Evolutionary conservation across 1,284 basidiomycete genomes (phyloP).

Genomic region (Ustilago crameri): DNA sequence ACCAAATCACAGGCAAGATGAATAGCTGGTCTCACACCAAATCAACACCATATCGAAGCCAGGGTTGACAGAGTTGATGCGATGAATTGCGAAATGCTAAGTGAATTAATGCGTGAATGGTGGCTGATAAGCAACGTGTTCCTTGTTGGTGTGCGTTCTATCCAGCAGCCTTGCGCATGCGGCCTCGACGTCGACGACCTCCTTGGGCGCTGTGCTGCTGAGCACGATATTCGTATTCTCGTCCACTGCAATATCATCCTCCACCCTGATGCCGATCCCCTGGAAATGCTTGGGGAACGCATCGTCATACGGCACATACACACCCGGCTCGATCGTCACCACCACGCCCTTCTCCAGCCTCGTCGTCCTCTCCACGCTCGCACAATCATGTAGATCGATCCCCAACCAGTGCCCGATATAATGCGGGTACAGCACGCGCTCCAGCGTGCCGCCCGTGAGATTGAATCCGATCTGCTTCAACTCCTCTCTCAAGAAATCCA

Average conservation of each 20-base stretch:
- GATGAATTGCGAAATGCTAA: too few species aligned
- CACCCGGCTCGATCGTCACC: slow-evolving; percentile 65
- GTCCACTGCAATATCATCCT: slow-evolving; percentile 65
- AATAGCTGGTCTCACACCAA: too few species aligned
- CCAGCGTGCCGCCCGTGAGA: slow-evolving; percentile 75
- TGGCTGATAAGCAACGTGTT: slow-evolving; percentile 4
- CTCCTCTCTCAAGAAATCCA: slow-evolving; percentile 78
- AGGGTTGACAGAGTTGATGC: too few species aligned
- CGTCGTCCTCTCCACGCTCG: slow-evolving; percentile 53
- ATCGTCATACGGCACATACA: slow-evolving; percentile 63
- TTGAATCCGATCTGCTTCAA: slow-evolving; percentile 82
- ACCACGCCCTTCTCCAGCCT: slow-evolving; percentile 57
- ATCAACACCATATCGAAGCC: too few species aligned
- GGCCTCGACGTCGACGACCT: slow-evolving; percentile 65
- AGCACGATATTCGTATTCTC: slow-evolving; percentile 53
- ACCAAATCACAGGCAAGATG: too few species aligned
- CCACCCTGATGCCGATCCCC: slow-evolving; percentile 65
- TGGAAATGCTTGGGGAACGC: slow-evolving; percentile 59
- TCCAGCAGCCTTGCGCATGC: slow-evolving; percentile 41
- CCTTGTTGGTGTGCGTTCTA: neutral
- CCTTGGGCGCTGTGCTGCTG: slow-evolving; percentile 58
- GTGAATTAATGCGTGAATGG: neutral
- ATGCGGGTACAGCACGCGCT: slow-evolving; percentile 84
- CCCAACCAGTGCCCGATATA: slow-evolving; percentile 86
- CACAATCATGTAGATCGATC: slow-evolving; percentile 72